Percentiles rank a stretch among this genome's conserved stretches.
Evolutionary conservation across 2,329 filamentous ascomycete species (phyloP).

Genomic region (Domatiomyces globalis): DNA sequence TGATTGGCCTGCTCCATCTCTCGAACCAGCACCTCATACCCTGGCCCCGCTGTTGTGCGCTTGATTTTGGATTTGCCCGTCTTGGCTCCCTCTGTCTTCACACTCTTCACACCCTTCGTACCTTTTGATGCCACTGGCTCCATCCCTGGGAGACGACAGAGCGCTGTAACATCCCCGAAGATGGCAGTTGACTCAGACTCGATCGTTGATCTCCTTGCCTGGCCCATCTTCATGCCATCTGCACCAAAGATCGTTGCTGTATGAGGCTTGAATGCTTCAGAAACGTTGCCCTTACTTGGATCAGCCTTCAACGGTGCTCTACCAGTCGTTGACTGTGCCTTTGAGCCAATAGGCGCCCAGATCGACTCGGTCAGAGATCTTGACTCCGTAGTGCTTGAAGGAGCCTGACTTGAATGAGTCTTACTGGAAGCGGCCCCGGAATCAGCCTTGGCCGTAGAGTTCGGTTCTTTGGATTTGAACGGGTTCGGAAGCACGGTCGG

Average conservation of each 20-base stretch:
- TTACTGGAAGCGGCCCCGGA: not conserved
- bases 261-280: not conserved
- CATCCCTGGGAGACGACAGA: not conserved
- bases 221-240: slow-evolving; percentile 8
- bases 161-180: slow-evolving; percentile 1
- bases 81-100: not conserved
- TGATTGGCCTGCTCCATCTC: not conserved
- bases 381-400: not conserved
- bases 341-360: not conserved
- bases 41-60: not conserved
- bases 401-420: not conserved
- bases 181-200: slow-evolving; percentile 11
- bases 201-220: slow-evolving; percentile 13
- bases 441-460: not conserved
- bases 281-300: slow-evolving; percentile 1
- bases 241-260: not conserved
- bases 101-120: not conserved
- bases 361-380: not conserved
- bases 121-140: not conserved
- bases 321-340: not conserved
- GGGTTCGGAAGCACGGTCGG: not conserved
- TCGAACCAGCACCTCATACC: not conserved
- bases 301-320: not conserved
- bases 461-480: not conserved
- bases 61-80: not conserved